Evolutionary conservation across 2,329 filamentous ascomycete species (phyloP), one percentile per base, ranked within the genome.

Genomic region (Trichoderma citrinoviride): DNA sequence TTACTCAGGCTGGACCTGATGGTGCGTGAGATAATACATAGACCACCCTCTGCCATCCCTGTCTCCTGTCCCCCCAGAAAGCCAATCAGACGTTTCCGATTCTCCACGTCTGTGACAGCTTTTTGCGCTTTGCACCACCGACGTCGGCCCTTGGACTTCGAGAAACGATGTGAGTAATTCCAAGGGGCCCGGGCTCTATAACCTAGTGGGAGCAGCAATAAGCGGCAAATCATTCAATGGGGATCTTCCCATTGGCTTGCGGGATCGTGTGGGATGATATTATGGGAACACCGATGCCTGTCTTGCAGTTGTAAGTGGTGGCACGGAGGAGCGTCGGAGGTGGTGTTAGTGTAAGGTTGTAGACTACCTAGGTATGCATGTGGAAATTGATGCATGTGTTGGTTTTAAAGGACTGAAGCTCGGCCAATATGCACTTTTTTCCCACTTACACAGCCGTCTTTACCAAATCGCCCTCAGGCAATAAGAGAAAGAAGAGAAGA

Each of bases 71-170:
- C 17, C 10, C n/a, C 10, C 1, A 29, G 5, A 52, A 52, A 19
- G 49, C 49, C 49, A 52, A 52, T 52, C 49, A 52, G 25, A 52
- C 49, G 49, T 1, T 29, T 33, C 25, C 17, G 19, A 33, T 52
- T 52, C 49, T 52, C 25, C 49, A 52, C 27, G 49, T 37, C 33
- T 37, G 10, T 37, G 33, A 37, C 33, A 8, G 33, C 33, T 12
- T 37, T 37, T 37, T 37, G 33, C 33, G 33, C 33, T 37, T 37
- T 12, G 33, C 33, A 50, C 23, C 57, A 61, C 57, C 57, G 57
- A 61, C 57, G 57, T 61, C 57, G 57, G 57, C 47, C 57, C 46
- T 17, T 12, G 14, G 23, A 52, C 12, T 44, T 52, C 17, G 10
- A 37, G 3, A 8, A 37, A 37, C n/a, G 14, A 47, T 21, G 47